phyloP scores from a whole-genome alignment of 805 yeast species.

The Nakazawaea molendinolei region DNA sequence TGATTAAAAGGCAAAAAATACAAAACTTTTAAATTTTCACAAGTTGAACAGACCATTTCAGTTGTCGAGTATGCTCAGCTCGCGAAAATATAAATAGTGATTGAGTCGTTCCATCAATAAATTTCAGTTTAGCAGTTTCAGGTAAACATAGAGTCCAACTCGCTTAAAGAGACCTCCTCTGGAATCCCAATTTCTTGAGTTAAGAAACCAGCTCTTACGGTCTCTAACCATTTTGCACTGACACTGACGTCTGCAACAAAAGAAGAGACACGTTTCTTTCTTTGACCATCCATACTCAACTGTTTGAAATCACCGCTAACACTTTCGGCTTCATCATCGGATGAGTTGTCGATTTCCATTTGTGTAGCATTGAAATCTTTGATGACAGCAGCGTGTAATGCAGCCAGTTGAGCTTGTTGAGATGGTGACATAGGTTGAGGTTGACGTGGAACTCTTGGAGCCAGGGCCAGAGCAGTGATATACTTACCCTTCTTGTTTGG shows the following conservation, averaged over 20 bases:
- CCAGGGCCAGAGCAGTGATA: constrained; percentile 76
- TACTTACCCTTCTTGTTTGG: constrained; percentile 42
- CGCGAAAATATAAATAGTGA: too few species aligned
- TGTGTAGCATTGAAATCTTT: constrained; percentile 34
- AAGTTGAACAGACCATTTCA: too few species aligned
- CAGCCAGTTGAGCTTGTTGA: constrained; percentile 72
- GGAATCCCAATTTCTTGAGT: constrained; percentile 75
- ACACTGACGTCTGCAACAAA: constrained; percentile 18
- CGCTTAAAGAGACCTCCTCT: constrained; percentile 70
- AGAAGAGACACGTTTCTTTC: constrained; percentile 10
- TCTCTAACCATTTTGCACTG: constrained; percentile 63
- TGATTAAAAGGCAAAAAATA: too few species aligned
- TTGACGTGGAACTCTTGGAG: constrained; percentile 69
- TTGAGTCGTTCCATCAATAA: too few species aligned
- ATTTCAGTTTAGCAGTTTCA: constrained; percentile 1
- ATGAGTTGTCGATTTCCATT: background rate
- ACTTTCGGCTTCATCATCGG: background rate
- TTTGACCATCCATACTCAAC: constrained; percentile 19
- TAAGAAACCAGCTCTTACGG: constrained; percentile 70
- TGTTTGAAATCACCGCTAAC: constrained; percentile 25
- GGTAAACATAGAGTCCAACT: constrained; percentile 46
- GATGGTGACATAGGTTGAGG: constrained; percentile 50
- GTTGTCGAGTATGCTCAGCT: too few species aligned
- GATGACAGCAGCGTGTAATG: constrained; percentile 61
- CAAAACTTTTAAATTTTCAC: too few species aligned